A percentile compares a stretch with the other conserved stretches of the same genome.
Conservation (phyloP, 257 asterid species). For the Solanum tarapatanum region DNA sequence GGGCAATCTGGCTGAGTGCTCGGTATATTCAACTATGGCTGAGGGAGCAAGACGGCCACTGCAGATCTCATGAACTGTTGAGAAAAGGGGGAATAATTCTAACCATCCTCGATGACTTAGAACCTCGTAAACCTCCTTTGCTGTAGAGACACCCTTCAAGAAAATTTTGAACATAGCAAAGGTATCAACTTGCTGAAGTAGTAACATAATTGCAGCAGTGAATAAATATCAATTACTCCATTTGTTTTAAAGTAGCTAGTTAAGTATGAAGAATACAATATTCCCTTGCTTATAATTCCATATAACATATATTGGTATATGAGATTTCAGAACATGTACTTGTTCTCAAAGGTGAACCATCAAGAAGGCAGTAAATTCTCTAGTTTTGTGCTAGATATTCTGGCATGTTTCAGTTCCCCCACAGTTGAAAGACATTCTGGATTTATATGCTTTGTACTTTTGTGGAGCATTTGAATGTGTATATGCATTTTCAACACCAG, state of each 20-base stretch:
- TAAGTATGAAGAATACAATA: neutral
- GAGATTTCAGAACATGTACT: neutral
- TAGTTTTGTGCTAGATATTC: neutral
- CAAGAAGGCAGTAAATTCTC: neutral
- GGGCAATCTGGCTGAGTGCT: constrained; percentile 42
- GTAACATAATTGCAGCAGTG: neutral
- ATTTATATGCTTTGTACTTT: neutral
- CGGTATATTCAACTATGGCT: constrained; percentile 61
- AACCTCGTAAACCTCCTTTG: constrained; percentile 75
- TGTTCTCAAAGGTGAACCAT: neutral
- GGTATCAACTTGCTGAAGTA: neutral
- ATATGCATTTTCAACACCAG: neutral
- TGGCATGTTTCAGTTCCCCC: neutral
- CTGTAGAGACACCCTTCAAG: constrained; percentile 79
- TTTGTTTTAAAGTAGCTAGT: neutral
- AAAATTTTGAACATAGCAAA: neutral
- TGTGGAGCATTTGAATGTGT: neutral
- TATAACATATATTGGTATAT: neutral
- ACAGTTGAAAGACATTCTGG: neutral
- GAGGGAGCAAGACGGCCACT: constrained; percentile 64
- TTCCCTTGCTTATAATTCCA: neutral
- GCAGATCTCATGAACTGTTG: constrained; percentile 87
- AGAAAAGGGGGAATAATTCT: constrained; percentile 76
- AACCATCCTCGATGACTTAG: constrained; percentile 72
- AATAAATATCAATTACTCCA: neutral